Evolutionary conservation across 1,284 basidiomycete genomes (phyloP).

Genomic region (Malassezia yamatoensis): DNA sequence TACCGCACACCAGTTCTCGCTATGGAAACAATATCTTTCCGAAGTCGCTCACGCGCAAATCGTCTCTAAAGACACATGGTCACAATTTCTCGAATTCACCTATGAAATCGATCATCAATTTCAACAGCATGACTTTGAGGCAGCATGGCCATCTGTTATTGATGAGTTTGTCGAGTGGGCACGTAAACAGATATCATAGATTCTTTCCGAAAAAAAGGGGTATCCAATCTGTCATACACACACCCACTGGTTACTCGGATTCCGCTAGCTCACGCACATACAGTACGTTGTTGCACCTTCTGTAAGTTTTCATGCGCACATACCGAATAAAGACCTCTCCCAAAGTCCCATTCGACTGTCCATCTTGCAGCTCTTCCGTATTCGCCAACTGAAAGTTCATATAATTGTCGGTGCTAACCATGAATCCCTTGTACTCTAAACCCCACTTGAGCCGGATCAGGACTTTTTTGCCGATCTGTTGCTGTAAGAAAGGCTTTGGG

Average conservation of each 20-base stretch:
- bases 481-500: constrained; percentile 96
- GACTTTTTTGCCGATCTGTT: constrained; percentile 92
- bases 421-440: constrained; percentile 95
- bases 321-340: constrained; percentile 97
- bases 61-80: constrained; percentile 88
- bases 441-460: constrained; percentile 97
- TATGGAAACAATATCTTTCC: constrained; percentile 75
- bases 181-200: not conserved
- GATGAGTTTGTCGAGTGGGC: constrained; percentile 64
- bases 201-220: not conserved
- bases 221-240: not conserved
- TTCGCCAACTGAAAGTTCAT: constrained; percentile 99
- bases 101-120: constrained; percentile 71
- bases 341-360: constrained; percentile 83
- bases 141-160: constrained; percentile 76
- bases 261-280: constrained; percentile 40
- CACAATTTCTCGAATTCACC: constrained; percentile 67
- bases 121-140: constrained; percentile 71
- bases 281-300: constrained; percentile 44
- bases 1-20: constrained; percentile 57
- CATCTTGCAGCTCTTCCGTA: constrained; percentile 95
- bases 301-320: constrained; percentile 29
- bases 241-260: not conserved
- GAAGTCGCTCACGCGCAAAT: constrained; percentile 62
- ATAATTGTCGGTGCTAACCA: constrained; percentile 96